These are phyloP conservation scores for Kodamaea suecica DNA, from an alignment of 1,139 yeast genomes.

Conservation along the genomic window DNA sequence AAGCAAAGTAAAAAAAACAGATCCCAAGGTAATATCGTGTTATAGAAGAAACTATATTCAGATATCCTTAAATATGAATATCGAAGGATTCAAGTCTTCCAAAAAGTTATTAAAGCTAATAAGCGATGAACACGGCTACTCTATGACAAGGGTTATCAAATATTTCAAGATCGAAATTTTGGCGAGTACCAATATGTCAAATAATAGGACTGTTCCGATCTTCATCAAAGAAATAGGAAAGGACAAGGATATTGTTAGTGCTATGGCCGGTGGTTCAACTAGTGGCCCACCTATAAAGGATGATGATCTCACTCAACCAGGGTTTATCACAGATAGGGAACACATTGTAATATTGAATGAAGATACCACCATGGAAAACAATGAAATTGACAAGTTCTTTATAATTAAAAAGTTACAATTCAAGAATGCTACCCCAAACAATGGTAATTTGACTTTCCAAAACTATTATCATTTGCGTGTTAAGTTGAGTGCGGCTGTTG, in stretches of 20 bases:
- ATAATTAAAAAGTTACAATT: constrained; percentile 50
- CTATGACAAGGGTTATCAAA: constrained; percentile 35
- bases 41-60: constrained; percentile 47
- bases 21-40: constrained; percentile 44
- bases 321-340: constrained; percentile 23
- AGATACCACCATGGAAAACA: constrained; percentile 20
- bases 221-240: constrained; percentile 22
- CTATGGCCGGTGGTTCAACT: constrained; percentile 5
- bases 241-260: constrained; percentile 12
- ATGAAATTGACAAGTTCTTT: constrained; percentile 32
- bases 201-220: constrained; percentile 31
- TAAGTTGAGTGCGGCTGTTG: constrained; percentile 44
- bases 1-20: constrained; percentile 11
- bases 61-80: constrained; percentile 33
- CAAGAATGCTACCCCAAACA: constrained; percentile 62
- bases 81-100: constrained; percentile 27
- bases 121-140: constrained; percentile 36
- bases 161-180: constrained; percentile 40
- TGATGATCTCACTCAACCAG: constrained; percentile 22
- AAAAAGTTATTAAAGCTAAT: constrained; percentile 32
- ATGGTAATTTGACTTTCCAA: constrained; percentile 55
- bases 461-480: constrained; percentile 53
- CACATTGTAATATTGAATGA: constrained; percentile 34
- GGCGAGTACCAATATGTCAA: constrained; percentile 35
- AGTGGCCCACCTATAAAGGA: constrained; percentile 7